Evolutionary conservation across 257 asterid genomes (phyloP).

Genomic region (Solanum pennellii): DNA sequence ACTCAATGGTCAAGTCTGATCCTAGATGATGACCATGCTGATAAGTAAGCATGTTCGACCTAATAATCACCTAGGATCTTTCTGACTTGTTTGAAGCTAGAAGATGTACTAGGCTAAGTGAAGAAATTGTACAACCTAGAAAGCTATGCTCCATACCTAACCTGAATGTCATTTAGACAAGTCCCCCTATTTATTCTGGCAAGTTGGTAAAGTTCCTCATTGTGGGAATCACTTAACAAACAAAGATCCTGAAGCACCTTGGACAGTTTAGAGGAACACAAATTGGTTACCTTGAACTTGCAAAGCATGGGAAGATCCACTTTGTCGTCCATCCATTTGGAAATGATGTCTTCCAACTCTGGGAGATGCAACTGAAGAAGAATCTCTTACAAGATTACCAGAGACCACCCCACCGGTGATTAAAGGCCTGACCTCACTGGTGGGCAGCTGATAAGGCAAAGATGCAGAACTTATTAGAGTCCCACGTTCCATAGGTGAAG

Average conservation of each 20-base stretch:
- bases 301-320: constrained; percentile 45
- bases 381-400: constrained; percentile 33
- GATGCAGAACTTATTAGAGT: constrained; percentile 31
- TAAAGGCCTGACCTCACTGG: constrained; percentile 72
- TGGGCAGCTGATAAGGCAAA: constrained; percentile 77
- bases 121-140: background rate
- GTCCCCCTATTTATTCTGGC: background rate
- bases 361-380: constrained; percentile 36
- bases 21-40: background rate
- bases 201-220: background rate
- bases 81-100: background rate
- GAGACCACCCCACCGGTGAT: constrained; percentile 40
- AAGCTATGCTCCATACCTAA: background rate
- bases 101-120: background rate
- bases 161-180: background rate
- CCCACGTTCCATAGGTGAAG: constrained; percentile 33
- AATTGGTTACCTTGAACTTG: constrained; percentile 54
- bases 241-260: background rate
- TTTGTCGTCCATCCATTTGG: constrained; percentile 60
- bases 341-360: constrained; percentile 53
- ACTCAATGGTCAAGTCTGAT: background rate
- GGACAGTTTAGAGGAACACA: background rate
- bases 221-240: background rate
- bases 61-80: background rate
- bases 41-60: background rate